phyloP scores from a whole-genome alignment of 2,329 filamentous ascomycete genomes.

The Immersiporthe knoxdaviesiana region DNA sequence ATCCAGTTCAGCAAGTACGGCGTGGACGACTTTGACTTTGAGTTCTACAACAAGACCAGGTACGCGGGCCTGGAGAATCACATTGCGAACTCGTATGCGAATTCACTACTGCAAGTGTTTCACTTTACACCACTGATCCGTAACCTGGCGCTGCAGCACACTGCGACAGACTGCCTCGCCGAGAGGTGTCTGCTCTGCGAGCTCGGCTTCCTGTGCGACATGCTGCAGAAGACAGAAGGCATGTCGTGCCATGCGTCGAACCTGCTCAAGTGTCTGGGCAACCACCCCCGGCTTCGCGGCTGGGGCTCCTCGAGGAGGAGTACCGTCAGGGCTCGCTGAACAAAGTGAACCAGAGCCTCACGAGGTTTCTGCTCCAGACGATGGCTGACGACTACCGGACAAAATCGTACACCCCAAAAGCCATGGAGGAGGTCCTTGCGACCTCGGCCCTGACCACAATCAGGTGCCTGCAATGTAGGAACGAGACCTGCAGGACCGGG shows the following conservation, averaged over 20 bases:
- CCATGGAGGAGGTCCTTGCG: conserved; percentile 76
- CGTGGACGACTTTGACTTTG: conserved; percentile 99
- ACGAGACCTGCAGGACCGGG: conserved; percentile 80
- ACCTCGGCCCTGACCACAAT: conserved; percentile 75
- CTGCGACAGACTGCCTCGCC: conserved; percentile 79
- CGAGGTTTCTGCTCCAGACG: conserved; percentile 82
- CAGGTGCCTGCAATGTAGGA: conserved; percentile 82
- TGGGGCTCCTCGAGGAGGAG: conserved; percentile 86
- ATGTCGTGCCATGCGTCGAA: conserved; percentile 97
- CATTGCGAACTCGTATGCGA: conserved; percentile 95
- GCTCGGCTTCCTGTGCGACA: conserved; percentile 93
- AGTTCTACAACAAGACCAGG: conserved; percentile 92
- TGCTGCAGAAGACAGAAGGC: conserved; percentile 94
- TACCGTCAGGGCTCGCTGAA: conserved; percentile 73
- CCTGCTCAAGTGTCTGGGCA: conserved; percentile 85
- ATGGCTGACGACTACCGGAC: conserved; percentile 77
- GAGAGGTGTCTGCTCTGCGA: conserved; percentile 91
- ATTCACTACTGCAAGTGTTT: conserved; percentile 86
- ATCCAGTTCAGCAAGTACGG: conserved; percentile 99
- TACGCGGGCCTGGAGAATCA: conserved; percentile 95
- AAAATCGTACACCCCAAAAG: conserved; percentile 62
- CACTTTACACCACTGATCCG: conserved; percentile 87
- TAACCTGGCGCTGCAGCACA: conserved; percentile 86
- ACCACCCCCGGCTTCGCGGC: conserved; percentile 76
- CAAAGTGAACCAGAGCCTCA: conserved; percentile 82